Evolutionary conservation across 1,284 basidiomycete genomes (phyloP), one percentile per base, ranked within the genome.

Genomic region (Clitocybe nebularis): DNA sequence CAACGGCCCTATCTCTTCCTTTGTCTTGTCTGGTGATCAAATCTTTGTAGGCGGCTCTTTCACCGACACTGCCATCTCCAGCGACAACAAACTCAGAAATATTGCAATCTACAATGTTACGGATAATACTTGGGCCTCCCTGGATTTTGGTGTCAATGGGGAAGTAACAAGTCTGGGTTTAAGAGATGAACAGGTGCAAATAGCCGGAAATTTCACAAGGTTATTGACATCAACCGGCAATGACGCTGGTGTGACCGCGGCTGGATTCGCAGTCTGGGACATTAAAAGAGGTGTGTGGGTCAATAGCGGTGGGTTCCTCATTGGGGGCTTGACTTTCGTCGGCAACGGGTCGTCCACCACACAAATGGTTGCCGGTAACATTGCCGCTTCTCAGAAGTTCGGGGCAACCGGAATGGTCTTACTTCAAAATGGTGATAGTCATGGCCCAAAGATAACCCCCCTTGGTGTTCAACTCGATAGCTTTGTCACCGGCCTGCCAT

Each of bases 21-120:
- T 91, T 20, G 68, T 75, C 4, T 57, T 84, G 8, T 61, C 74
- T 34, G 84, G 74, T 26, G 74, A 80, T 53, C 72, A 67, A 6
- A 63, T 98, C 20, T 97, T 79, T 59, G 81, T 93, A 34, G 94
- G 92, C 23, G 94, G 94, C 1, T 71, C 81, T 2, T 99, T 98
- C 67, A 78, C 74, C 1, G 79, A 84, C 49, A 89, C 89, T 0
- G 66, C 68, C 4, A 63, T 74, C 5, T 72, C 79, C 0, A 77
- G 72, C 1, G 64, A 71, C 32, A 76, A 79, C 40, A 66, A 62
- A 9, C 67, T 93, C 7, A 64, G 66, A 32, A 75, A 85, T 44
- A 63, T 98, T 28, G 92, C 86, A 0, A 57, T 79, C 43, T 99
- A 95, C 67, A 77, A 93, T 54, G 68, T 91, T 2, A 57, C 66